Conservation (phyloP, 169 alveolate genomes). For the Plasmodium coatneyi region DNA sequence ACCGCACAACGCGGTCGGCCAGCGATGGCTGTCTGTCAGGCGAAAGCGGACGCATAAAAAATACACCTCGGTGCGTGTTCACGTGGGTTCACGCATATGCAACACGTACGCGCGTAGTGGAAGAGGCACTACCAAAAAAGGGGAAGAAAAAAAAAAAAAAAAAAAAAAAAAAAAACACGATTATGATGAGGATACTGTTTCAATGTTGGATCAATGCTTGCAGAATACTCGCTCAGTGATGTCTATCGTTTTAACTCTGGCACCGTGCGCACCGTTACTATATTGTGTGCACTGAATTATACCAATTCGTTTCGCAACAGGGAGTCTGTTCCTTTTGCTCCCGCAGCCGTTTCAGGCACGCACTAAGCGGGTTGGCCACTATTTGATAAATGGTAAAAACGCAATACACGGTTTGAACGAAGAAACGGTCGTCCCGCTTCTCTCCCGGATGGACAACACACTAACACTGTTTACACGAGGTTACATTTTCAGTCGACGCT, state of each 20-base stretch:
- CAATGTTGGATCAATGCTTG: not conserved
- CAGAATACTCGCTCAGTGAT: not conserved
- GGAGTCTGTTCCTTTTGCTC: not conserved
- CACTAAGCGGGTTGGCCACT: not conserved
- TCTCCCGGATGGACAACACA: not conserved
- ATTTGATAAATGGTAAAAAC: not conserved
- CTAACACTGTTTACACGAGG: slow-evolving; percentile 35
- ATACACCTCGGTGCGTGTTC: not conserved
- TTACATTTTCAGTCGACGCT: slow-evolving; percentile 58
- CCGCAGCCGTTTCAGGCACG: not conserved
- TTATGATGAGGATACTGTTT: not conserved
- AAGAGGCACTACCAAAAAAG: not conserved
- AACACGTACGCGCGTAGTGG: not conserved
- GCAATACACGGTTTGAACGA: not conserved
- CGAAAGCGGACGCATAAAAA: not conserved
- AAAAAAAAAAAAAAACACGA: not conserved
- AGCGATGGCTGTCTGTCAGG: not conserved
- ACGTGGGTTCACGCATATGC: not conserved
- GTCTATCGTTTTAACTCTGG: not conserved
- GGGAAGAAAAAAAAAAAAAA: not conserved
- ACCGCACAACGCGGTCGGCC: not conserved
- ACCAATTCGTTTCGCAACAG: not conserved
- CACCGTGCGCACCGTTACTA: too few relatives aligned
- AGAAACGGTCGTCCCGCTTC: not conserved
- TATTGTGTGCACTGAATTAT: too few relatives aligned